A percentile compares a stretch with the other conserved stretches of the same genome.
phyloP scores from a whole-genome alignment of 176 grass and related monocot genomes.

The Poa annua region DNA sequence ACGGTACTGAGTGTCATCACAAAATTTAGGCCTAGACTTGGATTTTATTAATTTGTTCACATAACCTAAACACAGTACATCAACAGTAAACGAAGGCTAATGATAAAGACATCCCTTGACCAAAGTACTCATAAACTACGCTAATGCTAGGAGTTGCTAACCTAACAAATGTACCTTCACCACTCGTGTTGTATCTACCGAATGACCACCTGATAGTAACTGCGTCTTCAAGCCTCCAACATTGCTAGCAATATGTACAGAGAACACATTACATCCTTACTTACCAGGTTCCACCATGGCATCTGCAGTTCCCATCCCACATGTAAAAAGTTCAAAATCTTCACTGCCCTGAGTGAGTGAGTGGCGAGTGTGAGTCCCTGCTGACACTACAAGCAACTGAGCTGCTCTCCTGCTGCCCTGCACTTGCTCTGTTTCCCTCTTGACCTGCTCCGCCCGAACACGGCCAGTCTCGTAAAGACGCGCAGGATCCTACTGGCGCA shows the following conservation, averaged over 20 bases:
- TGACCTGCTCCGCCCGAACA: slow-evolving; percentile 70
- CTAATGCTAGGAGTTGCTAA: slow-evolving; percentile 32
- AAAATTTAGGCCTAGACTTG: background rate
- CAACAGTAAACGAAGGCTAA: background rate
- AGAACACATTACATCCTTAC: background rate
- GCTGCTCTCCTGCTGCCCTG: slow-evolving; percentile 39
- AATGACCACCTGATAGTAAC: slow-evolving; percentile 26
- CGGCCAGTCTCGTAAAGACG: slow-evolving; percentile 72
- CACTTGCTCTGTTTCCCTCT: slow-evolving; percentile 58
- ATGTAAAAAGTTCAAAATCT: background rate
- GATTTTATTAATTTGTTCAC: background rate
- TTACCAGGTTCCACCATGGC: background rate
- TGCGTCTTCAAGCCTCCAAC: slow-evolving; percentile 18
- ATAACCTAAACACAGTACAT: background rate
- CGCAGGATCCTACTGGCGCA: slow-evolving; percentile 72
- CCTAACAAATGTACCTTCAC: slow-evolving; percentile 19
- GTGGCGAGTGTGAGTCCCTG: background rate
- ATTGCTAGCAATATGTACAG: slow-evolving; percentile 40
- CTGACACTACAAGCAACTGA: slow-evolving; percentile 37
- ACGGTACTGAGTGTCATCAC: background rate
- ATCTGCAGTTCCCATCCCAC: slow-evolving; percentile 22
- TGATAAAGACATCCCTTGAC: background rate
- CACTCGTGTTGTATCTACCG: background rate
- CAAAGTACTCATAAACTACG: background rate
- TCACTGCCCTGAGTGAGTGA: slow-evolving; percentile 1